phyloP scores from a whole-genome alignment of 2,329 filamentous ascomycete genomes.

The Penicillium sp. region DNA sequence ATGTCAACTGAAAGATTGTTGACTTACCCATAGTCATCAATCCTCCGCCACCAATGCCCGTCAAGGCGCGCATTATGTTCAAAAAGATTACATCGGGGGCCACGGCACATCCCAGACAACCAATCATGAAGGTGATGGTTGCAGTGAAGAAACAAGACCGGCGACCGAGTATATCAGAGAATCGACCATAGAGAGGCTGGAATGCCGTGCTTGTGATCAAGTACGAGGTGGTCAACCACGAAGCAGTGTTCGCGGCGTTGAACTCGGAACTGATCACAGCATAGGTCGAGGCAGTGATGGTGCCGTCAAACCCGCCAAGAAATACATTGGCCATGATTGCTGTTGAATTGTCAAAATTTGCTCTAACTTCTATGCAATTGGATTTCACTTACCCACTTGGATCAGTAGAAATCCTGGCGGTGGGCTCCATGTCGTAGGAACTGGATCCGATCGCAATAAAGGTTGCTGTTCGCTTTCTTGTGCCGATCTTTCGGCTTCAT shows the following conservation, averaged over 20 bases:
- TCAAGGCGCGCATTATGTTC: slow-evolving; percentile 68
- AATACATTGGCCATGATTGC: slow-evolving; percentile 66
- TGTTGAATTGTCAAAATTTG: slow-evolving; percentile 17
- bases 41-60: slow-evolving; percentile 71
- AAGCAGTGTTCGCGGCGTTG: slow-evolving; percentile 47
- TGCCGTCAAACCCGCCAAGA: slow-evolving; percentile 55
- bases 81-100: slow-evolving; percentile 68
- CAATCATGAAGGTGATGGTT: slow-evolving; percentile 61
- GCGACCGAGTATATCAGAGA: slow-evolving; percentile 69
- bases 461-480: slow-evolving; percentile 27
- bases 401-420: slow-evolving; percentile 59
- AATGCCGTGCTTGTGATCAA: slow-evolving; percentile 66
- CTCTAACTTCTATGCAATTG: not conserved
- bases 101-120: slow-evolving; percentile 68
- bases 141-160: slow-evolving; percentile 62
- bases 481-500: not conserved
- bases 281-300: slow-evolving; percentile 48
- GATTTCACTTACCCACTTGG: slow-evolving; percentile 46
- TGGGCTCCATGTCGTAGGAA: slow-evolving; percentile 45
- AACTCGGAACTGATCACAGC: slow-evolving; percentile 51
- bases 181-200: slow-evolving; percentile 69
- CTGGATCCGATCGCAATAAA: slow-evolving; percentile 19
- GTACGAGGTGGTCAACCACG: slow-evolving; percentile 60
- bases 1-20: not conserved
- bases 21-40: slow-evolving; percentile 60